Evolutionary conservation across 768 basidiomycete genomes (phyloP).

Genomic region (Kwoniella bestiolae): DNA sequence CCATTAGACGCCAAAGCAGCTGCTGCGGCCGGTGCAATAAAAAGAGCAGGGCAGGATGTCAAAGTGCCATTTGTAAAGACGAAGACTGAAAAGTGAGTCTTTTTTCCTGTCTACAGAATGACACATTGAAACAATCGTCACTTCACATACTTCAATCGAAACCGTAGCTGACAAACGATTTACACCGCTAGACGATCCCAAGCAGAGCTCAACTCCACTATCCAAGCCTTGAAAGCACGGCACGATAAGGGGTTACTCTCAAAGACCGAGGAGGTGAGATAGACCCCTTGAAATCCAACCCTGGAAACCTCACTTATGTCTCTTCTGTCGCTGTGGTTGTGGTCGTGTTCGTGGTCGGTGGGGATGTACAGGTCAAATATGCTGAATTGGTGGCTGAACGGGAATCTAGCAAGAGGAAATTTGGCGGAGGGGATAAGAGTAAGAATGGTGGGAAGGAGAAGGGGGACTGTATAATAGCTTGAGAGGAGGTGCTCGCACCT

Average conservation of each 20-base stretch:
- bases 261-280: conserved; percentile 55
- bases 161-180: too few relatives aligned
- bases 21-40: conserved; percentile 53
- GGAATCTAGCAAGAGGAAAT: conserved; percentile 27
- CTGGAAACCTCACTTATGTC: conserved; percentile 1
- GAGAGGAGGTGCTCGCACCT: background rate
- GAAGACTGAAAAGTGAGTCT: conserved; percentile 55
- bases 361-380: conserved; percentile 36
- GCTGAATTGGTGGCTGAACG: conserved; percentile 45
- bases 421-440: conserved; percentile 4
- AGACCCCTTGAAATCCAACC: background rate
- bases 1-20: conserved; percentile 51
- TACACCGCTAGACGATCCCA: conserved; percentile 47
- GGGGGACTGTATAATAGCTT: conserved; percentile 44
- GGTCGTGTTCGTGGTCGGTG: background rate
- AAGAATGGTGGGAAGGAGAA: conserved; percentile 28
- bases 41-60: conserved; percentile 52
- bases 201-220: conserved; percentile 49
- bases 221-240: conserved; percentile 50
- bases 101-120: too few relatives aligned
- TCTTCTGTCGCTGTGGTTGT: background rate
- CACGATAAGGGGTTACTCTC: conserved; percentile 54
- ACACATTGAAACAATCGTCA: too few relatives aligned
- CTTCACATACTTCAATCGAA: too few relatives aligned
- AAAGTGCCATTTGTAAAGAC: conserved; percentile 53